Percentiles rank a stretch among this genome's conserved stretches.
Conservation (phyloP, 495 filamentous ascomycete species). For the Eremomyces bilateralis region DNA sequence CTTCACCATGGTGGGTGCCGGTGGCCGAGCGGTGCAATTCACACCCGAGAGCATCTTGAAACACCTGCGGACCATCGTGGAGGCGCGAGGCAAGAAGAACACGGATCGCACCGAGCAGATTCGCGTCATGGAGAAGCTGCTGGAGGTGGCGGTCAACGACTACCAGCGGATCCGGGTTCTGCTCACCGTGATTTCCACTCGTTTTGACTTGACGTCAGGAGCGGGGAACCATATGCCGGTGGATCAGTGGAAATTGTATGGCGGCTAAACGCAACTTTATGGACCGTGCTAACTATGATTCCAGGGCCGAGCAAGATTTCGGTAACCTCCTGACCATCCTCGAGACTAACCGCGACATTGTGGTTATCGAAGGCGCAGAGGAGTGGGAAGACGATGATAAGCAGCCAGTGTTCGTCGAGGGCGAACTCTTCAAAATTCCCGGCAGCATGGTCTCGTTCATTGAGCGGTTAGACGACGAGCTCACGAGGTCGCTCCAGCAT, state of each 20-base stretch:
- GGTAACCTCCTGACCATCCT: conserved; percentile 53
- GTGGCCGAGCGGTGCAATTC: conserved; percentile 68
- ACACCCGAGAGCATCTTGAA: conserved; percentile 97
- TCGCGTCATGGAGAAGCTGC: conserved; percentile 85
- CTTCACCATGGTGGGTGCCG: conserved; percentile 65
- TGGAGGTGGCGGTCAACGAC: conserved; percentile 65
- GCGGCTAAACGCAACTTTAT: conserved; percentile 5
- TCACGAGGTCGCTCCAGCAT: conserved; percentile 82
- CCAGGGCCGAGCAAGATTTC: conserved; percentile 61
- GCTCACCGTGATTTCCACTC: conserved; percentile 74
- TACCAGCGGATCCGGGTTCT: conserved; percentile 93
- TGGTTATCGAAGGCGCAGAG: conserved; percentile 78
- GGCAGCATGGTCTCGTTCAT: conserved; percentile 88
- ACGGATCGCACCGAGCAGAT: conserved; percentile 91
- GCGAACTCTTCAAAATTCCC: conserved; percentile 66
- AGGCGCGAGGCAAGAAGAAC: conserved; percentile 95
- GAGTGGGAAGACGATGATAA: conserved; percentile 99
- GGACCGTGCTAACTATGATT: conserved; percentile 3
- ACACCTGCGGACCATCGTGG: conserved; percentile 77
- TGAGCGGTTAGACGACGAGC: conserved; percentile 91
- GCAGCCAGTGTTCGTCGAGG: conserved; percentile 43
- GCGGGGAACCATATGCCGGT: conserved; percentile 69
- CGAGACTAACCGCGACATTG: conserved; percentile 46
- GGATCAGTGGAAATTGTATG: conserved; percentile 84
- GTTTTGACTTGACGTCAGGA: conserved; percentile 80